Evolutionary conservation across 208 protist species (phyloP), one percentile per base, ranked within the genome.

Genomic region (Acanthamoeba sp.): DNA sequence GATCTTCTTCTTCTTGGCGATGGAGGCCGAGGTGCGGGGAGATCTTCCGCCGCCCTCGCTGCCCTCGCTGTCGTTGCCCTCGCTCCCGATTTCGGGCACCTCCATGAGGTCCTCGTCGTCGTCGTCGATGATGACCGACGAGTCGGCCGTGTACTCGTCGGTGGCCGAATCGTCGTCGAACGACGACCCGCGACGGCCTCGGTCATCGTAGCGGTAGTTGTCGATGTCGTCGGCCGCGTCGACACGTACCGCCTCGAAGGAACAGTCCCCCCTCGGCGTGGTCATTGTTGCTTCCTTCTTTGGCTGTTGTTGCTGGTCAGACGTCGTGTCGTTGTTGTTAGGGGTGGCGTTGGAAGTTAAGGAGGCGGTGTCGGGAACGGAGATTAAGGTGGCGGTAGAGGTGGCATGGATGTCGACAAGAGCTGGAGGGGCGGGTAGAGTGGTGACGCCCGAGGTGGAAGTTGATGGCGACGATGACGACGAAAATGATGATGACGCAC

Each of bases 91-190:
- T n/a, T 69, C 59, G 59, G 59, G 59, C n/a, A 69, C 59, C 59
- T 69, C 59, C 59, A 69, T 69, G 59, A 69, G 59, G n/a, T 69
- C 59, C 10, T 69, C 59, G 59, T 69, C 59, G 59, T 69, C 59
- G 59, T 69, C 59, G 4, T 69, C 59, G n/a, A 69, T 69, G 59
- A 69, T 69, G 59, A 69, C 29, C n/a, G 59, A 36, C 9, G 59
- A 36, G n/a, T 69, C 59, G 22, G 59, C 59, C n/a, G 59, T 69
- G 59, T 36, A 69, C 59, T 69, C 59, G 29, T 69, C 59, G 20
- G 52, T 59, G 14, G 45, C 12, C 52, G 52, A 59, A 4, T 12
- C 18, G 34, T 69, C 59, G 59, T 34, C 59, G 10, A n/a, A 69
- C 29, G 59, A 69, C 22, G 59, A 69, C n/a, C 52, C 22, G 52